phyloP scores from a whole-genome alignment of 805 yeast species.

The Lachancea dasiensis region DNA sequence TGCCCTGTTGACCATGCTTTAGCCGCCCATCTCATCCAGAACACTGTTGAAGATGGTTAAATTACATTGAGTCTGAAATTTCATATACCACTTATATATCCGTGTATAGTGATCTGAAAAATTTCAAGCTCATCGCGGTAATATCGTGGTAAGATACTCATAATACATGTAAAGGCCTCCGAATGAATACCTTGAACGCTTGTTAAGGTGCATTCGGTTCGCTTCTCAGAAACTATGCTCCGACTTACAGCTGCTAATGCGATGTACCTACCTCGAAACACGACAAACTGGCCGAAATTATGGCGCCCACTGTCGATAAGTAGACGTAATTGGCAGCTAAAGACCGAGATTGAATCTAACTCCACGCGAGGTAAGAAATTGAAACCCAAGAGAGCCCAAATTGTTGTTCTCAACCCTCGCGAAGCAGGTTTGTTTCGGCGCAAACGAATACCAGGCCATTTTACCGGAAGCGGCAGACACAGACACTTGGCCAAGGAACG shows the following conservation, averaged over 20 bases:
- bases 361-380: conserved; percentile 25
- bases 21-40: conserved; percentile 5
- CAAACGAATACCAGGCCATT: conserved; percentile 13
- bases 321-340: not conserved
- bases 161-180: too few relatives aligned
- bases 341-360: not conserved
- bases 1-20: conserved; percentile 1
- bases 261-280: not conserved
- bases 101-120: not conserved
- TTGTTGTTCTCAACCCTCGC: conserved; percentile 26
- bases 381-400: conserved; percentile 24
- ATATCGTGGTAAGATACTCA: not conserved
- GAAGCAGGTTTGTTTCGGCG: conserved; percentile 24
- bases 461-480: conserved; percentile 7
- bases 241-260: too few relatives aligned
- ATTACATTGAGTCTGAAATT: too few relatives aligned
- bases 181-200: too few relatives aligned
- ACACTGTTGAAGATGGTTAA: too few relatives aligned
- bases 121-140: conserved; percentile 4
- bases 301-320: not conserved
- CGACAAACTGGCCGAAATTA: not conserved
- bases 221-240: too few relatives aligned
- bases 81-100: too few relatives aligned
- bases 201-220: too few relatives aligned
- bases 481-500: conserved; percentile 7